phyloP scores from a whole-genome alignment of 1,284 basidiomycete species.

The Trichosporon faecale region DNA sequence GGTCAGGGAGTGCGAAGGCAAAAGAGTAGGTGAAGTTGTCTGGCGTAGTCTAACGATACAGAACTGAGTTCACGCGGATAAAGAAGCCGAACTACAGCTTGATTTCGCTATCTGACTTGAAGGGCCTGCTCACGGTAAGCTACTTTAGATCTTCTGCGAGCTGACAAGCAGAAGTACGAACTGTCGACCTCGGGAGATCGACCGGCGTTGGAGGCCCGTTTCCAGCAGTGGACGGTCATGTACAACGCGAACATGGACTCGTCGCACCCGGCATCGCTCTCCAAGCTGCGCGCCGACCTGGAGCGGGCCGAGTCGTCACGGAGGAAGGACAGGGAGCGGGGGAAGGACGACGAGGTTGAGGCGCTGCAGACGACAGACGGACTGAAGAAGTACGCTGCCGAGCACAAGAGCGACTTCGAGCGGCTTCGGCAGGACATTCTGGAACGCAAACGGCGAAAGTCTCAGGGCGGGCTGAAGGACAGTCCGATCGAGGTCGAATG shows the following conservation, averaged over 20 bases:
- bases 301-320: conserved; percentile 34
- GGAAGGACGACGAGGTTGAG: conserved; percentile 38
- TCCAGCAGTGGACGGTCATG: conserved; percentile 50
- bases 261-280: conserved; percentile 38
- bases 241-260: conserved; percentile 46
- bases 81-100: conserved; percentile 51
- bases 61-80: conserved; percentile 42
- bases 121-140: conserved; percentile 35
- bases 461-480: conserved; percentile 25
- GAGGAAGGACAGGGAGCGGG: conserved; percentile 43
- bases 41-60: conserved; percentile 27
- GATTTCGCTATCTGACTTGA: conserved; percentile 39
- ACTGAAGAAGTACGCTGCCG: conserved; percentile 37
- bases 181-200: conserved; percentile 46
- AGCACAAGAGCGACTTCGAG: conserved; percentile 44
- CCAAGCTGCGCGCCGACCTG: conserved; percentile 41
- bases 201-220: conserved; percentile 31
- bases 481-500: conserved; percentile 47
- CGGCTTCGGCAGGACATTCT: conserved; percentile 40
- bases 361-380: conserved; percentile 39
- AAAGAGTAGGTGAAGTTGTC: conserved; percentile 20
- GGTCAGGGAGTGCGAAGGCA: conserved; percentile 27
- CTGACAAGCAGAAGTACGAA: conserved; percentile 36
- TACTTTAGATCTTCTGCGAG: background rate
- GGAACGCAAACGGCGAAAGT: conserved; percentile 34